Evolutionary conservation across 805 yeast species (phyloP).

Genomic region (Gaillardinia entomophila): DNA sequence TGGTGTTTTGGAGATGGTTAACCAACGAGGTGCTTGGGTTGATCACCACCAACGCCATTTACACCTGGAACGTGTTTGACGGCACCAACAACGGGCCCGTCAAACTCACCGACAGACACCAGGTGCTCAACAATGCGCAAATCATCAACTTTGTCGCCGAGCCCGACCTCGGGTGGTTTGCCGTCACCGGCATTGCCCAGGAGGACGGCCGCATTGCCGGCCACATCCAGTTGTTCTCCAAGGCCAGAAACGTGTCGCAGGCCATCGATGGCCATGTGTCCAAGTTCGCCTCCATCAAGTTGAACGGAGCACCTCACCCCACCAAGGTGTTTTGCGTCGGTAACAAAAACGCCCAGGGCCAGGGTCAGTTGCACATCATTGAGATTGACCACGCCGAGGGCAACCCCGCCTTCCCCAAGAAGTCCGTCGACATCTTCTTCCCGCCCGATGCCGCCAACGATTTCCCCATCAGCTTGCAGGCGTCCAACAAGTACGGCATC

Average conservation of each 20-base stretch:
- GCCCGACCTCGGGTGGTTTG: conserved; percentile 82
- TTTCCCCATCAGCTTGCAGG: conserved; percentile 90
- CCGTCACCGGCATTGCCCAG: conserved; percentile 90
- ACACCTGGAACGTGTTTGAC: conserved; percentile 80
- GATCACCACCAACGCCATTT: conserved; percentile 71
- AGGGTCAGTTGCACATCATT: conserved; percentile 77
- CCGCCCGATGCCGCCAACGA: conserved; percentile 96
- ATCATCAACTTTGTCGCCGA: conserved; percentile 87
- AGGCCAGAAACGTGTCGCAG: conserved; percentile 87
- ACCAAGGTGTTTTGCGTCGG: conserved; percentile 92
- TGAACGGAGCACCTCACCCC: conserved; percentile 66
- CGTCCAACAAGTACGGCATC: conserved; percentile 81
- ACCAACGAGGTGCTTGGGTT: conserved; percentile 68
- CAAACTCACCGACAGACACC: conserved; percentile 78
- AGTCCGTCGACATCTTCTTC: conserved; percentile 87
- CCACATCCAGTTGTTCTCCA: conserved; percentile 87
- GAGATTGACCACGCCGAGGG: conserved; percentile 93
- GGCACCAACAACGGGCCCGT: conserved; percentile 75
- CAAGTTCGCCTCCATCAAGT: conserved; percentile 68
- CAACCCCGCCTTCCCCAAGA: conserved; percentile 81
- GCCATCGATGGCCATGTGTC: conserved; percentile 98
- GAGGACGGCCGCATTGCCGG: conserved; percentile 94
- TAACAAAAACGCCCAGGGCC: conserved; percentile 70
- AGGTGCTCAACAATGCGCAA: conserved; percentile 71
- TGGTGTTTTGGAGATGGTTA: conserved; percentile 95